Evolutionary conservation across 495 filamentous ascomycete species (phyloP).

Genomic region (Cetradonia linearis): DNA sequence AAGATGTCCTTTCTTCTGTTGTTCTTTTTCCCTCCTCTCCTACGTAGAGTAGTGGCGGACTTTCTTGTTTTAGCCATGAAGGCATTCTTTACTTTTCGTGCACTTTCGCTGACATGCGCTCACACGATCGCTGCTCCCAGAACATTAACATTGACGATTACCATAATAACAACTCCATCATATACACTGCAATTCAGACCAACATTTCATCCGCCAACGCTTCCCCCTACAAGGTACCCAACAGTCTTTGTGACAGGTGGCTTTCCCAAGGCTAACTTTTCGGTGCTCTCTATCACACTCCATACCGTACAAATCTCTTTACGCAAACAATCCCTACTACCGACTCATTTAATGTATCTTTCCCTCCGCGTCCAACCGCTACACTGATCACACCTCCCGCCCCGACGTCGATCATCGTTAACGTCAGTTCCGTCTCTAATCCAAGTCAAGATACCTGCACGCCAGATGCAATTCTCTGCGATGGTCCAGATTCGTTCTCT

Average conservation of each 20-base stretch:
- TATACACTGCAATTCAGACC: not conserved
- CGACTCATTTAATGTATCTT: not conserved
- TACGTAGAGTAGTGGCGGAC: not conserved
- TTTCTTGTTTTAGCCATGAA: not conserved
- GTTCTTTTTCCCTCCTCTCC: not conserved
- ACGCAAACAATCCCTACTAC: not conserved
- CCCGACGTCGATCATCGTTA: not conserved
- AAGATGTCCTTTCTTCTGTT: not conserved
- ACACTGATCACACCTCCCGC: not conserved
- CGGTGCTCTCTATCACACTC: slow-evolving; percentile 7
- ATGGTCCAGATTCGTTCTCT: not conserved
- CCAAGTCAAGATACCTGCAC: not conserved
- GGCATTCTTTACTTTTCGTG: not conserved
- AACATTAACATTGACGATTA: not conserved
- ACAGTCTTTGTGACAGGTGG: slow-evolving; percentile 5
- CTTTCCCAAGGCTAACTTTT: not conserved
- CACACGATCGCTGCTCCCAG: not conserved
- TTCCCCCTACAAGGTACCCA: not conserved
- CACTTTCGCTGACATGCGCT: not conserved
- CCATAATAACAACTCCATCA: not conserved
- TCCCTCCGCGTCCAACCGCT: not conserved
- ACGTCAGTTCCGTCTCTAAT: not conserved
- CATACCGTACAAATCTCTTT: not conserved
- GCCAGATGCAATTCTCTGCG: not conserved
- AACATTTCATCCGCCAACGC: not conserved